Base-by-base conservation (phyloP, 768 basidiomycete genomes). In the Kockovaella imperatae region DNA sequence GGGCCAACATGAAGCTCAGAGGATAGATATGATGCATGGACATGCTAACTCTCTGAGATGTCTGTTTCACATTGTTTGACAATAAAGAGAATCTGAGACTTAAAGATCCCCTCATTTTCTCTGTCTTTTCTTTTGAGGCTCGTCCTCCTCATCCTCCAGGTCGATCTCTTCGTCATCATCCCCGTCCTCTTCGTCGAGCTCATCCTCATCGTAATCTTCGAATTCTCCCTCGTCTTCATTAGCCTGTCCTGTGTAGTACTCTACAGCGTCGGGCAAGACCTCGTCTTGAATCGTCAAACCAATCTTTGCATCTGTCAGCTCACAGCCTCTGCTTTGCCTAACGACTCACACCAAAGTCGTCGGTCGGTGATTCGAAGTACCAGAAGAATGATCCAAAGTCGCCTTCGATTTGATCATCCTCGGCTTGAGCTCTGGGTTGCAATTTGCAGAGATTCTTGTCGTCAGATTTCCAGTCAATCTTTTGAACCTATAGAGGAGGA, bases 361-460 rank as follows among this genome's bases (percentile, higher is more conserved):
- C 69, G 13, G 45, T 41, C 4, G 47, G 53, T 3, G 53, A 52
- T 18, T 54, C 52, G 51, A 71, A 71, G 49, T 43, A 68, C 17
- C 54, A 50, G 60, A 71, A 71, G 62, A 69, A 71, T 5, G 57
- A 60, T n/a, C 67, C 68, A 7, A 43, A 35, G 50, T 71, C 68
- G 13, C 67, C 69, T 7, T 70, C 63, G 41, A 57, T 59, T 3
- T 64, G 54, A 6, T 39, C 57, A 30, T 53, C 47, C 11, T 50
- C 52, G 17, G 43, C 49, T 18, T 31, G 35, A 25, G 36, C 32
- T 28, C 67, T 47, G 11, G 69, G 69, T 21, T 61, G 60, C 36
- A 63, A 59, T 34, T 47, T 40, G 47, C 43, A 48, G 5, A 70
- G 54, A 43, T 71, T 60, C 26, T 51, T 52, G 13, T 57, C 59